Evolutionary conservation across 1,284 basidiomycete species (phyloP), one percentile per base, ranked within the genome.

Genomic region (Cerrena zonata): DNA sequence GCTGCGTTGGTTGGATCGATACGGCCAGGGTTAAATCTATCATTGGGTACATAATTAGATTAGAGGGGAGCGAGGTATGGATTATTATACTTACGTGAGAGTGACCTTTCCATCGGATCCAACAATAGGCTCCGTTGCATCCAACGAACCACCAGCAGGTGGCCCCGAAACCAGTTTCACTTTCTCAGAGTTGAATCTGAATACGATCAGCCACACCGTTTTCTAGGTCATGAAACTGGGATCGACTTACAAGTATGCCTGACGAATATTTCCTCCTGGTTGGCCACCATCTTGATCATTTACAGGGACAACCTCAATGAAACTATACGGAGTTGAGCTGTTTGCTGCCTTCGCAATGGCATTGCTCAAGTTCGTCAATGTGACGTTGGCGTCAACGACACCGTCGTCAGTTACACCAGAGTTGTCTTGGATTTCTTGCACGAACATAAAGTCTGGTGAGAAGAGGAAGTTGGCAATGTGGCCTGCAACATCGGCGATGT

Each of bases 401-500:
- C 80, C 82, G 61, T 82, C 75, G 58, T 83, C 64, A 0, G 63
- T 77, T 7, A 69, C 56, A 1, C 81, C 82, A 4, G 71, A 74
- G 64, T 82, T 77, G 61, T 85, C 82, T 60, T 84, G 80, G 24
- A 84, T 78, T 58, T 85, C 82, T 64, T 84, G 81, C 15, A 85
- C 49, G 64, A 82, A 82, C 58, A 84, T 62, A 55, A 84, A 68
- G 56, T 83, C 79, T 1, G 82, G 82, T 2, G 70, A 69, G 19
- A 68, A 67, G 12, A 85, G 70, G 54, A 69, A 68, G 34, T 69
- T 69, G 25, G 68, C 74, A 48, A 85, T 80, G 56, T 84, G 80
- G 36, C 64, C 58, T 2, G 78, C 82, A 44, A 83, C 69, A 4
- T 61, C 58, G 5, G 71, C 67, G 2, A 82, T 59, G 41, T 42